phyloP scores from a whole-genome alignment of 2,329 filamentous ascomycete genomes.

The Canariomyces notabilis region DNA sequence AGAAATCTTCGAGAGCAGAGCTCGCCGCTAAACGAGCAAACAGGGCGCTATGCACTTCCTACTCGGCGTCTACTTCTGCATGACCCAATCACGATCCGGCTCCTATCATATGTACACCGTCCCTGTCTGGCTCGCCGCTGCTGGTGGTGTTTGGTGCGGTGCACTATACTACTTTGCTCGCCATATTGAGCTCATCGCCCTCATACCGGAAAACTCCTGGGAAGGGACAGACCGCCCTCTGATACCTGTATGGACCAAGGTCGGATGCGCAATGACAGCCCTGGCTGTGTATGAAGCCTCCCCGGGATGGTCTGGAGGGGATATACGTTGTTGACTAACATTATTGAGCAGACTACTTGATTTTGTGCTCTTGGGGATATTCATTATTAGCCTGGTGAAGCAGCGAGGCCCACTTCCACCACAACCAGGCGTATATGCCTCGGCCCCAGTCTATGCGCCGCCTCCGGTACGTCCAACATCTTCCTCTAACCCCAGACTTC shows the following conservation, averaged over 20 bases:
- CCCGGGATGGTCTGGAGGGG: not conserved
- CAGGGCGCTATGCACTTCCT: slow-evolving; percentile 21
- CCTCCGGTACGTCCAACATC: not conserved
- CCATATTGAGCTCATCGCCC: slow-evolving; percentile 8
- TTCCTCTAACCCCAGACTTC: not conserved
- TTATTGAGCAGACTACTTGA: slow-evolving; percentile 20
- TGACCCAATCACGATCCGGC: slow-evolving; percentile 9
- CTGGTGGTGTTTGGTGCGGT: slow-evolving; percentile 19
- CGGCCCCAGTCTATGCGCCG: not conserved
- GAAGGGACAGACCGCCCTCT: not conserved
- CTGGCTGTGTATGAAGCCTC: slow-evolving; percentile 17
- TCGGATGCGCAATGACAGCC: slow-evolving; percentile 17
- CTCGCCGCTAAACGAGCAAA: not conserved
- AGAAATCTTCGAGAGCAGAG: not conserved
- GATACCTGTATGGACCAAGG: slow-evolving; percentile 17
- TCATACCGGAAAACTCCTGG: not conserved
- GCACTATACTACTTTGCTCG: slow-evolving; percentile 19
- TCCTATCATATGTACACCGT: slow-evolving; percentile 15
- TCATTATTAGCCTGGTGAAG: slow-evolving; percentile 8
- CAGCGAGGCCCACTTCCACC: not conserved
- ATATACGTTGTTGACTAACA: not conserved
- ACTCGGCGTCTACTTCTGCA: slow-evolving; percentile 20
- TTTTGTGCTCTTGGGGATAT: slow-evolving; percentile 24
- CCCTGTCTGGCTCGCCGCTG: slow-evolving; percentile 9
- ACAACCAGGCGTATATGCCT: not conserved